Percentiles rank a stretch among this genome's conserved stretches.
Conservation (phyloP, 75 land plant species). For the Pinus tabuliformis region DNA sequence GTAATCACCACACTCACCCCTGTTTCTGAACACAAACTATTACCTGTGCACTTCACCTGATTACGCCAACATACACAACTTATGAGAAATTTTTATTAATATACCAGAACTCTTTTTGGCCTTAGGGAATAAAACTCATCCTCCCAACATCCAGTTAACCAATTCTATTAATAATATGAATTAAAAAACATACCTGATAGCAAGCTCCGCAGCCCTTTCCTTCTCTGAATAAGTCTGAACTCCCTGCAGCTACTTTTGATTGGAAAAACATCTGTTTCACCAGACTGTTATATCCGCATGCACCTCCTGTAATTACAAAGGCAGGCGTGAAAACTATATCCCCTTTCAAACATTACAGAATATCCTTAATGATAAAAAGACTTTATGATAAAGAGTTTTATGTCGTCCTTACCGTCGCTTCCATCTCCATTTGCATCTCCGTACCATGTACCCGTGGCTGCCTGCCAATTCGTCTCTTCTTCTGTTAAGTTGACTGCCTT, state of each 20-base stretch:
- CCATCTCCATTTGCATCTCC: constrained; percentile 62
- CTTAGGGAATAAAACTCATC: too few relatives aligned
- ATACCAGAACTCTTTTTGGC: too few relatives aligned
- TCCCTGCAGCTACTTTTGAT: constrained; percentile 49
- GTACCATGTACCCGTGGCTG: constrained; percentile 79
- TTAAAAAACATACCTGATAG: constrained; percentile 46
- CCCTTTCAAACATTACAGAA: too few relatives aligned
- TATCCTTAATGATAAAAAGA: too few relatives aligned
- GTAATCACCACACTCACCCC: constrained; percentile 48
- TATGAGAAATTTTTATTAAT: too few relatives aligned
- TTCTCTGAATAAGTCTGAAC: constrained; percentile 48
- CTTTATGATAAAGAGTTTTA: background rate
- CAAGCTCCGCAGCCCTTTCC: constrained; percentile 92
- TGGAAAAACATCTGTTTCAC: constrained; percentile 55
- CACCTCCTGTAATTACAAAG: constrained; percentile 51
- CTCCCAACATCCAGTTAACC: too few relatives aligned
- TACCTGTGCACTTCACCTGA: constrained; percentile 38
- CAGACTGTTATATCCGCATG: constrained; percentile 63
- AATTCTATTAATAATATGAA: background rate
- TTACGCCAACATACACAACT: background rate
- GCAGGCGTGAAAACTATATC: too few relatives aligned
- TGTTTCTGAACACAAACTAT: constrained; percentile 28
- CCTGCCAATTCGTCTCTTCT: constrained; percentile 24
- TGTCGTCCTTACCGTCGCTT: constrained; percentile 45
- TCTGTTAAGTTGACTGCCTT: background rate